Evolutionary conservation across 805 yeast genomes (phyloP).

Genomic region (Deakozyma indianensis): DNA sequence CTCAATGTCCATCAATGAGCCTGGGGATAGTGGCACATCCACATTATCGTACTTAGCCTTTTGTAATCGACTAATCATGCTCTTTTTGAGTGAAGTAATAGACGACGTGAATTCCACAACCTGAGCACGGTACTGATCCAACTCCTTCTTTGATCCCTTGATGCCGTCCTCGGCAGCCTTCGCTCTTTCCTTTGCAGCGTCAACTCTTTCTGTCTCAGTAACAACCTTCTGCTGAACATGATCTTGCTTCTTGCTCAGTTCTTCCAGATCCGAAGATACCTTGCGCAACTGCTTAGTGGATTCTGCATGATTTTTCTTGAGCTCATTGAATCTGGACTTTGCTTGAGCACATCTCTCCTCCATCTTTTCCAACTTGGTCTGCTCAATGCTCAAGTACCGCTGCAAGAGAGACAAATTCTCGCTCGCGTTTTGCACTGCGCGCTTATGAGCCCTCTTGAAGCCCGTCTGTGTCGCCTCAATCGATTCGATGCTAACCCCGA

Average conservation of each 20-base stretch:
- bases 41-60: neutral
- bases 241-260: neutral
- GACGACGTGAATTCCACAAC: neutral
- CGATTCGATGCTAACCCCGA: constrained; percentile 46
- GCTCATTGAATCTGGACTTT: constrained; percentile 27
- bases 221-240: neutral
- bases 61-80: neutral
- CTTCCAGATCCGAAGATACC: constrained; percentile 16
- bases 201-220: neutral
- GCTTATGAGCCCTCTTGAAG: constrained; percentile 10
- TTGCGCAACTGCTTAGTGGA: constrained; percentile 20
- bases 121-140: neutral
- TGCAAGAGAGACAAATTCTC: constrained; percentile 23
- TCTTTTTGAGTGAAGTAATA: neutral
- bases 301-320: constrained; percentile 21
- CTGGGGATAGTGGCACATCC: neutral
- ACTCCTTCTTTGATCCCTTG: constrained; percentile 3
- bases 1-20: neutral
- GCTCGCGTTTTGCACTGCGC: constrained; percentile 7
- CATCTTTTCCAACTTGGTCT: constrained; percentile 6
- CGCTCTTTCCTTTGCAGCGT: neutral
- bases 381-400: constrained; percentile 2
- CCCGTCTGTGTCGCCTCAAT: constrained; percentile 46
- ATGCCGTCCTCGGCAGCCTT: neutral
- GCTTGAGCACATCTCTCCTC: constrained; percentile 16